Conservation (phyloP, 257 asterid species). For the Solanum lycopersicoides region DNA sequence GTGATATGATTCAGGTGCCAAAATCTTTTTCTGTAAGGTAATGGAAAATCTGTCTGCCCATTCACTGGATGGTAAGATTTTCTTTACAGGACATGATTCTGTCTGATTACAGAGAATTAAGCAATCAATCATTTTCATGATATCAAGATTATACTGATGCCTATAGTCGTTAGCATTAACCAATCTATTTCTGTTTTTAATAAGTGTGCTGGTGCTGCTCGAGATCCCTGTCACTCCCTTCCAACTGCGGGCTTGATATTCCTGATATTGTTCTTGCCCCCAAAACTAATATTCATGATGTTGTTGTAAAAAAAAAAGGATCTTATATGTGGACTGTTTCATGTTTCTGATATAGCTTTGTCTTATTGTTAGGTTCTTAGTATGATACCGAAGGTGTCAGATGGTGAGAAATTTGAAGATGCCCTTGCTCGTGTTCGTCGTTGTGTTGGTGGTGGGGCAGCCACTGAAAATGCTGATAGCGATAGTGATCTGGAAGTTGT, state of each 20-base stretch:
- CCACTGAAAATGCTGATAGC: constrained; percentile 90
- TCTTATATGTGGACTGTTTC: not conserved
- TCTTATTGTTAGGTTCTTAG: constrained; percentile 47
- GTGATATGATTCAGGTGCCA: not conserved
- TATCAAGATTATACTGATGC: not conserved
- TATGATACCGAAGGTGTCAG: constrained; percentile 75
- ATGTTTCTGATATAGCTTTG: not conserved
- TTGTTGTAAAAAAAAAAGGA: not conserved
- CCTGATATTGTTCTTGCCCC: not conserved
- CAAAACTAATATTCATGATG: not conserved
- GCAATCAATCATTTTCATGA: not conserved
- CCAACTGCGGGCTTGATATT: not conserved
- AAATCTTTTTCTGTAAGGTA: not conserved
- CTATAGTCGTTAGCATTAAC: not conserved
- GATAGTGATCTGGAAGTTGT: constrained; percentile 98
- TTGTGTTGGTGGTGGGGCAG: constrained; percentile 73
- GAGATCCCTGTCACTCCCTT: not conserved
- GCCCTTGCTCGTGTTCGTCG: constrained; percentile 66
- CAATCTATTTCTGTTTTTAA: not conserved
- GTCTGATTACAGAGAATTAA: not conserved
- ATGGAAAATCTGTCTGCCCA: not conserved
- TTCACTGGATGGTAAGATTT: not conserved
- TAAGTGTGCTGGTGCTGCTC: not conserved
- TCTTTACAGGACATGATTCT: not conserved
- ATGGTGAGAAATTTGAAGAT: constrained; percentile 90